These are phyloP conservation scores for Lolium rigidum DNA, from an alignment of 176 grass and related monocot species.

Conservation along the genomic window DNA sequence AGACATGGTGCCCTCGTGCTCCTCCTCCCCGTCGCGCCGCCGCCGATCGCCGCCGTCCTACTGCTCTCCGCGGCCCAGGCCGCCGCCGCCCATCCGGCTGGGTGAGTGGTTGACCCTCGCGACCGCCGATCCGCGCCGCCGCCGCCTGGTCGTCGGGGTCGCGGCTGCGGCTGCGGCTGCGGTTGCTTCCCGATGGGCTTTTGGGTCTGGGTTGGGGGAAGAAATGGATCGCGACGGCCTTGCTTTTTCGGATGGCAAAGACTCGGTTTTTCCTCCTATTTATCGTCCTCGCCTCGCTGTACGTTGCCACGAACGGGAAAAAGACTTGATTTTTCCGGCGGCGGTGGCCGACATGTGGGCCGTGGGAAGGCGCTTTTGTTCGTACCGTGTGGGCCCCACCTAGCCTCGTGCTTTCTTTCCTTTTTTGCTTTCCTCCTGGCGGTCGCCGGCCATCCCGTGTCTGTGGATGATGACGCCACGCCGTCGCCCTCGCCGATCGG, in stretches of 20 bases:
- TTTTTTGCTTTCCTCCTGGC: neutral
- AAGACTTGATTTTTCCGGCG: neutral
- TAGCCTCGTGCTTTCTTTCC: neutral
- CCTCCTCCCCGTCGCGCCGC: conserved; percentile 36
- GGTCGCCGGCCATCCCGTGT: neutral
- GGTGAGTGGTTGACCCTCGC: neutral
- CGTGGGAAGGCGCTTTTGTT: neutral
- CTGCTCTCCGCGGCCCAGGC: conserved; percentile 11
- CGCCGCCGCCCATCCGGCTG: conserved; percentile 47
- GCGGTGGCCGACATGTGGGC: neutral
- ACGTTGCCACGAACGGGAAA: neutral
- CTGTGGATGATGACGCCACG: neutral
- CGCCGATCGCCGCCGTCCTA: conserved; percentile 51
- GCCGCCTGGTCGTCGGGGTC: neutral
- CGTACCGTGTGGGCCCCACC: neutral
- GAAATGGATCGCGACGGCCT: neutral
- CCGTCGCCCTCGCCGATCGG: neutral
- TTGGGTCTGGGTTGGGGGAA: neutral
- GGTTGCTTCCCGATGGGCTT: conserved; percentile 6
- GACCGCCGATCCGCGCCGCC: conserved; percentile 1
- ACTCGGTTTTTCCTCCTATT: neutral
- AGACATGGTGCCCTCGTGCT: conserved; percentile 70
- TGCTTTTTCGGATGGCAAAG: neutral
- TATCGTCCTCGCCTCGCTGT: conserved; percentile 1
- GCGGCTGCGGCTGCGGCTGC: neutral